phyloP scores from a whole-genome alignment of 1,284 basidiomycete species.

The Chalciporus sp. region DNA sequence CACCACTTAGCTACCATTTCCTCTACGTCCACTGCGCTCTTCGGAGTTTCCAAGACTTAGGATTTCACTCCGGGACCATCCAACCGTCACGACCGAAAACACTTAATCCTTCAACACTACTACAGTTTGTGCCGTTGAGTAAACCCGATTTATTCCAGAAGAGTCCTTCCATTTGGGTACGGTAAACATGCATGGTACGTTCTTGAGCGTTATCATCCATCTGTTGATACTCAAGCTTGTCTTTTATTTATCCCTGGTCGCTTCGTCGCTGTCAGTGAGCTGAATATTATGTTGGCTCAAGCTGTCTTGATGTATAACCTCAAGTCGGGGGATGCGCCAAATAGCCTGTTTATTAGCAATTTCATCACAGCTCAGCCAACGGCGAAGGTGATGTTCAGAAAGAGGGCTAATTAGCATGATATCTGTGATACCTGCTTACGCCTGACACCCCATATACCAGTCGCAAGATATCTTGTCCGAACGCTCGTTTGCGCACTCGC shows the following conservation, averaged over 20 bases:
- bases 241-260: slow-evolving; percentile 27
- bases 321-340: slow-evolving; percentile 25
- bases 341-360: neutral
- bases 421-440: neutral
- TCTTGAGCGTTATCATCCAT: neutral
- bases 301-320: slow-evolving; percentile 30
- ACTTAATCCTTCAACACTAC: no score
- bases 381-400: slow-evolving; percentile 13
- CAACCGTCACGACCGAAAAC: no score
- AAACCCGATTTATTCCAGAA: no score
- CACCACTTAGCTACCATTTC: no score
- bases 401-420: neutral
- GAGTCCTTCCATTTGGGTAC: slow-evolving; percentile 12
- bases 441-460: neutral
- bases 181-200: no score
- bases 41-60: no score
- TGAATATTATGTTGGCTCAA: slow-evolving; percentile 33
- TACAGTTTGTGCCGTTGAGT: no score
- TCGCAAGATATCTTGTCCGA: no score
- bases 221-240: neutral
- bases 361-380: neutral
- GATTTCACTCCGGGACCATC: no score
- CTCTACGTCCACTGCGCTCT: no score
- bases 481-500: no score
- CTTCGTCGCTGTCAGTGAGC: slow-evolving; percentile 29